phyloP scores from a whole-genome alignment of 139 green algal species.

The Chlorella sp. region DNA sequence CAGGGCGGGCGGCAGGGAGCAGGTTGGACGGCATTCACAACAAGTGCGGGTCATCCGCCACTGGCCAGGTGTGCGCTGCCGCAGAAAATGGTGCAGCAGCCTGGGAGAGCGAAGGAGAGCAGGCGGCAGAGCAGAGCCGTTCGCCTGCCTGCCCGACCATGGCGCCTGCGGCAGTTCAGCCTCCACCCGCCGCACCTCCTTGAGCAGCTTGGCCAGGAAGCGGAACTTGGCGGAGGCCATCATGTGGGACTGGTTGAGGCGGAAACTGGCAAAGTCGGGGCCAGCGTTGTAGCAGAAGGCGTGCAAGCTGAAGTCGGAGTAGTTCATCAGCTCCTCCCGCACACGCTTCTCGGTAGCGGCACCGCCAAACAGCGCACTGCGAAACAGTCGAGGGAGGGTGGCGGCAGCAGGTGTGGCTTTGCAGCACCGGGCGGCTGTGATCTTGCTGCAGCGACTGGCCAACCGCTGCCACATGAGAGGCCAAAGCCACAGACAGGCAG shows the following conservation, averaged over 20 bases:
- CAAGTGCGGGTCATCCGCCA: no score
- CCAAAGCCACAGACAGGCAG: no score
- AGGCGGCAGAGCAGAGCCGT: no score
- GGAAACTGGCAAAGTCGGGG: slow-evolving; percentile 34
- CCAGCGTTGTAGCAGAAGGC: slow-evolving; percentile 64
- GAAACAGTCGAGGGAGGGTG: no score
- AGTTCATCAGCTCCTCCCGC: slow-evolving; percentile 66
- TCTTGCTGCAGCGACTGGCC: no score
- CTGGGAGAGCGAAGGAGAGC: no score
- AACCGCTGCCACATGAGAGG: no score
- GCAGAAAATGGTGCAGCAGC: not conserved
- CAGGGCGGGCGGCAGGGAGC: slow-evolving; percentile 20
- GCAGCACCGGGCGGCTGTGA: no score
- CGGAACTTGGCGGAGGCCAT: slow-evolving; percentile 48
- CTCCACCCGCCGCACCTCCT: slow-evolving; percentile 61
- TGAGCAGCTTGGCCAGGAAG: slow-evolving; percentile 72
- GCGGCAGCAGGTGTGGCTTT: no score
- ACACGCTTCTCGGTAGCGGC: slow-evolving; percentile 69
- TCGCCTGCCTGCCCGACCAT: not conserved
- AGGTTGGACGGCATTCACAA: not conserved
- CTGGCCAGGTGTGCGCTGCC: no score
- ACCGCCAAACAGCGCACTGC: slow-evolving; percentile 70
- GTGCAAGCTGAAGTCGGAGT: slow-evolving; percentile 89
- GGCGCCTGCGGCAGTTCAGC: not conserved
- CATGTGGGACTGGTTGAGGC: slow-evolving; percentile 36